These are phyloP conservation scores for Vitis rupestris DNA, from an alignment of 164 flowering plant genomes.

Conservation along the genomic window DNA sequence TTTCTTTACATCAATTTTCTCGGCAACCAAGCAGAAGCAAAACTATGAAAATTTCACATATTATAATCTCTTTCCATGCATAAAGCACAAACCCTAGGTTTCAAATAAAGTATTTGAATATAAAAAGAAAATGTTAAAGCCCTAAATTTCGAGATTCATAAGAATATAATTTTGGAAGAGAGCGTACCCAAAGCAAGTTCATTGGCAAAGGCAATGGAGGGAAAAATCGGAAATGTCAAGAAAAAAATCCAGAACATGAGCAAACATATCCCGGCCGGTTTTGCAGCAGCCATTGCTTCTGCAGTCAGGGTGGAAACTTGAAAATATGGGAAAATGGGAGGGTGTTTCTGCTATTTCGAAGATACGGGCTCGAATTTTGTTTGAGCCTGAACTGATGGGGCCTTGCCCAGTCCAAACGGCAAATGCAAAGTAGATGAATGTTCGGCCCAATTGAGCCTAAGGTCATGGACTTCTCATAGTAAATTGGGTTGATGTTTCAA, in stretches of 20 bases:
- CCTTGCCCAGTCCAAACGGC: too few relatives aligned
- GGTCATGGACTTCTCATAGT: too few relatives aligned
- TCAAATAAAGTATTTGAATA: too few relatives aligned
- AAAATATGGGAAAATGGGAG: slow-evolving; percentile 10
- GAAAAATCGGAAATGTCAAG: slow-evolving; percentile 2
- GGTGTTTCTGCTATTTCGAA: slow-evolving; percentile 19
- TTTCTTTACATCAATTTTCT: too few relatives aligned
- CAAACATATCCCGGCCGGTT: slow-evolving; percentile 10
- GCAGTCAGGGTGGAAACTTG: slow-evolving; percentile 1
- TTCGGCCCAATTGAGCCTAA: too few relatives aligned
- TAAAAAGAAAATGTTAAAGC: slow-evolving; percentile 1
- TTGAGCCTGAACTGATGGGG: too few relatives aligned
- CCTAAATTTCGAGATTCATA: slow-evolving; percentile 7
- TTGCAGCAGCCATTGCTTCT: slow-evolving; percentile 22
- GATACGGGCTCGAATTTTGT: not conserved
- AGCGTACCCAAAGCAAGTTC: slow-evolving; percentile 27
- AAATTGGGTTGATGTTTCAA: too few relatives aligned
- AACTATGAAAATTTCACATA: too few relatives aligned
- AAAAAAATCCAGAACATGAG: slow-evolving; percentile 16
- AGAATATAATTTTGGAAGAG: not conserved
- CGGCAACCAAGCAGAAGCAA: too few relatives aligned
- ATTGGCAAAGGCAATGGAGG: slow-evolving; percentile 8
- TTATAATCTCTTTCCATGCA: too few relatives aligned
- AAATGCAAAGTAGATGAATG: too few relatives aligned
- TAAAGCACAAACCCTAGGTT: too few relatives aligned